Conservation (phyloP, 192 early-diverging fungal species). For the Backusella tarrabulga region DNA sequence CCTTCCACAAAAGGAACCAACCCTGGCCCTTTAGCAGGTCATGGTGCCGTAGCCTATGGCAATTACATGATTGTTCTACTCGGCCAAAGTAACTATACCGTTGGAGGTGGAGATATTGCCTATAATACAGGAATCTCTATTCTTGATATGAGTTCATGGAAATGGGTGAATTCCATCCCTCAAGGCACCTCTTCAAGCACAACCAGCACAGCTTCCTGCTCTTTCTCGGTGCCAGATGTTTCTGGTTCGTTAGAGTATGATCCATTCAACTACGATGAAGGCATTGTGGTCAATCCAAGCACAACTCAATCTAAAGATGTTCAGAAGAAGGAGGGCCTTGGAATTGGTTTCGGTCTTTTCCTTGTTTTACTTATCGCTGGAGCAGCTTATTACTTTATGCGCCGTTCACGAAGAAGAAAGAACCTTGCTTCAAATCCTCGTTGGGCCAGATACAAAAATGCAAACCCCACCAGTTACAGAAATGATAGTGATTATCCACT, state of each 20-base stretch:
- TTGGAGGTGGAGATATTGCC: not conserved
- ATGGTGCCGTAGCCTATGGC: conserved; percentile 4
- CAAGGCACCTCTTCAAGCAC: not conserved
- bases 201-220: not conserved
- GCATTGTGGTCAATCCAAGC: not conserved
- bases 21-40: not conserved
- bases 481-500: conserved; percentile 19
- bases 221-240: not conserved
- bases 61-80: conserved; percentile 26
- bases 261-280: not conserved
- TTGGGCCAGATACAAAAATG: conserved; percentile 10
- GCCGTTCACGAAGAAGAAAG: conserved; percentile 14
- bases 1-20: not conserved
- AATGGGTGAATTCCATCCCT: conserved; percentile 4
- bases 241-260: not conserved
- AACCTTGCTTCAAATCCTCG: conserved; percentile 16
- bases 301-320: not conserved
- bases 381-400: conserved; percentile 7
- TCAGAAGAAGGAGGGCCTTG: conserved; percentile 21
- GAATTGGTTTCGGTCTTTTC: conserved; percentile 22
- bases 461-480: not conserved
- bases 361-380: conserved; percentile 12
- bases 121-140: conserved; percentile 9
- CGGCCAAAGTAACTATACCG: not conserved
- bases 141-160: conserved; percentile 14